Evolutionary conservation across 140 eudicot species (phyloP).

Genomic region (Flaveria floridana): DNA sequence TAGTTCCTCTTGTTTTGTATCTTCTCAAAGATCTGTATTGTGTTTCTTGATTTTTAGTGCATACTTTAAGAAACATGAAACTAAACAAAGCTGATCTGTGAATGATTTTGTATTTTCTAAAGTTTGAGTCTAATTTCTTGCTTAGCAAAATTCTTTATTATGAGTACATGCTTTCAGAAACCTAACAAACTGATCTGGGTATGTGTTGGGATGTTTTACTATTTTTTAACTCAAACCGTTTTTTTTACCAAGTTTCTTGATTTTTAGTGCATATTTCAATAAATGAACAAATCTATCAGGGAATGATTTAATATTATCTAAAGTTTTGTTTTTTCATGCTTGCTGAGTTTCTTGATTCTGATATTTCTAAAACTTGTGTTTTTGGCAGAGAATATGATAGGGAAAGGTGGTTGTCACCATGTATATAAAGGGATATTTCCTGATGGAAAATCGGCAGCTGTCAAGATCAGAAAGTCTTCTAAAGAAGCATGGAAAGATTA

Average conservation of each 20-base stretch:
- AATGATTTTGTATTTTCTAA: neutral
- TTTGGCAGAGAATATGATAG: constrained; percentile 66
- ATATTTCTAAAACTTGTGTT: neutral
- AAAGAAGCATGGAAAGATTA: constrained; percentile 90
- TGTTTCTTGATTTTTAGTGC: neutral
- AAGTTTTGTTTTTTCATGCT: neutral
- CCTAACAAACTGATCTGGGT: neutral
- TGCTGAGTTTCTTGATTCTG: neutral
- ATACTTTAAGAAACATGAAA: neutral
- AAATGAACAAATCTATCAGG: neutral
- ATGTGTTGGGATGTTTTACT: neutral
- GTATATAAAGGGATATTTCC: constrained; percentile 82
- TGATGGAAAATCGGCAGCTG: constrained; percentile 75
- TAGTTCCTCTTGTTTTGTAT: neutral
- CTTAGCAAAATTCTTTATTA: constrained; percentile 9
- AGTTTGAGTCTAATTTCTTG: neutral
- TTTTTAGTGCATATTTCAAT: constrained; percentile 5
- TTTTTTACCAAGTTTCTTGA: neutral
- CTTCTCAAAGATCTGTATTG: neutral
- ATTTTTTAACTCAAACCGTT: neutral
- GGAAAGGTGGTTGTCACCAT: constrained; percentile 79
- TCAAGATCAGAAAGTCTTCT: constrained; percentile 69
- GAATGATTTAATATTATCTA: neutral
- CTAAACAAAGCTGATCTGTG: neutral
- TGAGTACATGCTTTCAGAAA: constrained; percentile 6